Percentiles rank a stretch among this genome's conserved stretches.
Evolutionary conservation across 176 grass and related monocot genomes (phyloP).

Genomic region (Oryza meyeriana): DNA sequence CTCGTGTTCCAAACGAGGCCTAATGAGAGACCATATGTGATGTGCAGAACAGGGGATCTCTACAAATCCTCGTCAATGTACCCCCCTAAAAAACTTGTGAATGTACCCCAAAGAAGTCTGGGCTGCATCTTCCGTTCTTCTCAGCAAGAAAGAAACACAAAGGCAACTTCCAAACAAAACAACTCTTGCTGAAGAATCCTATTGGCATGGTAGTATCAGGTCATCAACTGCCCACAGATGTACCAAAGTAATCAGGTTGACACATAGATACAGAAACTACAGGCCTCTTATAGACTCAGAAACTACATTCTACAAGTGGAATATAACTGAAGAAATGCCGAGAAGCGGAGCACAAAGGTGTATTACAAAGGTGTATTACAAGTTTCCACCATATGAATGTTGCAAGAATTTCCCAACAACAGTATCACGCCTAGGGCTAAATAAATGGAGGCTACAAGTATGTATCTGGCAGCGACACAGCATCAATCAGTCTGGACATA

Average conservation of each 20-base stretch:
- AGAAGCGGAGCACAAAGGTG: background rate
- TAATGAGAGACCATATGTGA: too few relatives aligned
- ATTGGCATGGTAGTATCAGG: background rate
- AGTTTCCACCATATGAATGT: conserved; percentile 12
- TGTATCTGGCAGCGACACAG: conserved; percentile 44
- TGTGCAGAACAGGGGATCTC: too few relatives aligned
- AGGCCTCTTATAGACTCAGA: conserved; percentile 24
- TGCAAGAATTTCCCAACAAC: conserved; percentile 27
- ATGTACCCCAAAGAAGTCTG: too few relatives aligned
- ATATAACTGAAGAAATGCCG: conserved; percentile 19
- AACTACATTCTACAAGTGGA: conserved; percentile 45
- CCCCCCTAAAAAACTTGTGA: too few relatives aligned
- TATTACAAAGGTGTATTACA: conserved; percentile 31
- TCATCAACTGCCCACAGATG: conserved; percentile 19
- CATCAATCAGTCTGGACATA: conserved; percentile 37
- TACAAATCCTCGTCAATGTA: too few relatives aligned
- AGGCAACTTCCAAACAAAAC: background rate
- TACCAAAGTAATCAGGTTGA: conserved; percentile 12
- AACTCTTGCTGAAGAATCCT: background rate
- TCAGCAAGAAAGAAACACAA: background rate
- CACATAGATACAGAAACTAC: conserved; percentile 44
- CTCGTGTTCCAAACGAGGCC: too few relatives aligned
- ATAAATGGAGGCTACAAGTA: conserved; percentile 55
- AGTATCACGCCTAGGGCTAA: conserved; percentile 35
- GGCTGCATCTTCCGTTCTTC: background rate